These are phyloP conservation scores for Tetrastigma voinierianum DNA, from an alignment of 164 flowering plant species.

Conservation along the genomic window DNA sequence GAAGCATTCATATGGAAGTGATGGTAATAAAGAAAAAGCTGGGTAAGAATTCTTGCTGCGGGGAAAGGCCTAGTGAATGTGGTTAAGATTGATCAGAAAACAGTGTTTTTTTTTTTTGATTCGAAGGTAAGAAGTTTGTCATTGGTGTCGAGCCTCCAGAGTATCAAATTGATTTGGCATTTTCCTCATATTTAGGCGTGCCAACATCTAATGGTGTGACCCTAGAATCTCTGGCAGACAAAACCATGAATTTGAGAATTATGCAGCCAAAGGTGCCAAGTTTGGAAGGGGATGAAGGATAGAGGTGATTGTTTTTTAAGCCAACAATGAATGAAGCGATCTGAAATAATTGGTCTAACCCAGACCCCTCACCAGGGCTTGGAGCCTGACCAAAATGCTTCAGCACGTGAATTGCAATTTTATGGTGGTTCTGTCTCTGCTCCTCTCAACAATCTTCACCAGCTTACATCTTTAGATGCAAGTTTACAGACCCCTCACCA, in stretches of 20 bases:
- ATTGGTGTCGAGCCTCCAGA: constrained; percentile 58
- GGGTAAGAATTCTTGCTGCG: constrained; percentile 88
- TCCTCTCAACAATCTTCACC: constrained; percentile 23
- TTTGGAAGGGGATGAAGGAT: constrained; percentile 77
- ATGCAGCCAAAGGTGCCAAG: constrained; percentile 23
- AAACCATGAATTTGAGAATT: constrained; percentile 13
- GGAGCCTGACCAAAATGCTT: constrained; percentile 27
- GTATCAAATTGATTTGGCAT: constrained; percentile 28
- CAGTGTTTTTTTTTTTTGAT: constrained; percentile 61
- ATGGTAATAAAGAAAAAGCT: constrained; percentile 56
- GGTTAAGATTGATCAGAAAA: constrained; percentile 53
- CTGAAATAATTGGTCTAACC: constrained; percentile 27
- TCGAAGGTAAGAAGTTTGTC: constrained; percentile 49
- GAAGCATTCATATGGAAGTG: constrained; percentile 57
- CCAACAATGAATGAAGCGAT: constrained; percentile 58
- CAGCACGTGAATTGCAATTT: constrained; percentile 27
- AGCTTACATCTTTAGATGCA: constrained; percentile 23
- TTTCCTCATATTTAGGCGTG: constrained; percentile 12
- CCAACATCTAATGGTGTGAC: constrained; percentile 19
- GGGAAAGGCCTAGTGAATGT: constrained; percentile 70
- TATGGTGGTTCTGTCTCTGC: constrained; percentile 27
- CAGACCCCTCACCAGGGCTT: constrained; percentile 27
- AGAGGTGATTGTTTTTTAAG: constrained; percentile 89
- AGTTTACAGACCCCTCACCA: constrained; percentile 22
- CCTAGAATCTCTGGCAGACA: constrained; percentile 30